phyloP scores from a whole-genome alignment of 2,329 filamentous ascomycete species.

The Sporothrix brasiliensis region DNA sequence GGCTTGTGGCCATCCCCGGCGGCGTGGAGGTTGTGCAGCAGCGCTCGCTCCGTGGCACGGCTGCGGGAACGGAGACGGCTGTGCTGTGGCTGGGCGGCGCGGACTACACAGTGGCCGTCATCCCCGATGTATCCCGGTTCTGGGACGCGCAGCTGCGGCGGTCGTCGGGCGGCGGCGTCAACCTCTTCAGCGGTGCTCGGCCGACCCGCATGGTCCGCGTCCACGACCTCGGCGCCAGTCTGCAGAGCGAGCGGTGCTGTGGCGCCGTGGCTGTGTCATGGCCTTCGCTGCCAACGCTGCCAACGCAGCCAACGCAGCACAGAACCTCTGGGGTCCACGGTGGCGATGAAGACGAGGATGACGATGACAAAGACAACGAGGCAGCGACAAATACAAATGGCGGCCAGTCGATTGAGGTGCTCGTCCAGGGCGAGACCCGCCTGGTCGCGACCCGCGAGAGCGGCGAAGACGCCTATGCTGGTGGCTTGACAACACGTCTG shows the following conservation, averaged over 20 bases:
- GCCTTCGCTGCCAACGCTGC: constrained; percentile 36
- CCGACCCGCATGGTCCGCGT: constrained; percentile 60
- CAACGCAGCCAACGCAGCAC: constrained; percentile 29
- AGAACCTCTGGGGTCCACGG: constrained; percentile 31
- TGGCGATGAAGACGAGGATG: constrained; percentile 35
- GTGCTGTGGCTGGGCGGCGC: constrained; percentile 60
- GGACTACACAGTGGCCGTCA: constrained; percentile 59
- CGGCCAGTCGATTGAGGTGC: constrained; percentile 56
- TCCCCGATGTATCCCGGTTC: constrained; percentile 59
- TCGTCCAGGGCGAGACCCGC: constrained; percentile 60
- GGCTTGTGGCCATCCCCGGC: constrained; percentile 55
- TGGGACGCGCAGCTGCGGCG: constrained; percentile 63
- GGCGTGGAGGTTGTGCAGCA: constrained; percentile 56
- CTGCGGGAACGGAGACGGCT: constrained; percentile 56
- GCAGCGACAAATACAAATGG: constrained; percentile 39
- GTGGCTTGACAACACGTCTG: constrained; percentile 45
- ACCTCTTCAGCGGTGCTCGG: constrained; percentile 59
- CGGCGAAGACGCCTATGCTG: constrained; percentile 44
- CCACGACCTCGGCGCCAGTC: constrained; percentile 55
- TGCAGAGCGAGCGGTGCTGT: constrained; percentile 61
- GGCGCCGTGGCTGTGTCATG: constrained; percentile 53
- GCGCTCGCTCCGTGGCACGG: constrained; percentile 47
- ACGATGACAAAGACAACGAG: constrained; percentile 35
- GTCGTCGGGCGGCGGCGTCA: constrained; percentile 48
- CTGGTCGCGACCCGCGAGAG: constrained; percentile 58